These are phyloP conservation scores for Limonium bicolor DNA, from an alignment of 148 eudicot species.

Conservation along the genomic window DNA sequence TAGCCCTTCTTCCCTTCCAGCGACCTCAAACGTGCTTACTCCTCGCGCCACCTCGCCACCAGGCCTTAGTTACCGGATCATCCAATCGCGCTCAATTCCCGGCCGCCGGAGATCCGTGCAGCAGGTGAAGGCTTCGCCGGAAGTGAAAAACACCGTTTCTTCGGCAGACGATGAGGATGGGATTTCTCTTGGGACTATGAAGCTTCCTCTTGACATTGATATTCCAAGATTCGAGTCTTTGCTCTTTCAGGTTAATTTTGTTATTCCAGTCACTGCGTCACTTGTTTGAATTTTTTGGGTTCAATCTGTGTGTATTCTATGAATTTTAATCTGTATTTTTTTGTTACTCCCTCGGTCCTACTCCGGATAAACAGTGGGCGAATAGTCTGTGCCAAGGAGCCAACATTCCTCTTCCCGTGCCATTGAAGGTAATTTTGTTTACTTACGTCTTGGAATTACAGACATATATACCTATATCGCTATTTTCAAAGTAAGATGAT, in stretches of 20 bases:
- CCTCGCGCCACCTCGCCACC: neutral
- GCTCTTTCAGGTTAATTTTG: conserved; percentile 66
- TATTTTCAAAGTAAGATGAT: too few relatives aligned
- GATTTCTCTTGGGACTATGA: conserved; percentile 89
- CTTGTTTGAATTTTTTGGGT: neutral
- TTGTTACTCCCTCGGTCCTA: too few relatives aligned
- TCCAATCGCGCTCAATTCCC: conserved; percentile 4
- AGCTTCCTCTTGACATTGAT: conserved; percentile 56
- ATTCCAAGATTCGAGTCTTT: conserved; percentile 65
- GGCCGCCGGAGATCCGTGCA: conserved; percentile 15
- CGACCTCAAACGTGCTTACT: neutral
- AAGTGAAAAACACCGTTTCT: conserved; percentile 4
- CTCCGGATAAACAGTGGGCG: conserved; percentile 99
- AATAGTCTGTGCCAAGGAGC: conserved; percentile 97
- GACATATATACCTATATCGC: too few relatives aligned
- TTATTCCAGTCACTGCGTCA: too few relatives aligned
- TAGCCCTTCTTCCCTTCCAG: neutral
- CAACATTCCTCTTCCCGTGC: conserved; percentile 71
- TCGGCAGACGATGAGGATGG: conserved; percentile 45
- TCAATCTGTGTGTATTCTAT: too few relatives aligned
- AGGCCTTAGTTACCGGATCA: neutral
- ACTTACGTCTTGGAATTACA: too few relatives aligned
- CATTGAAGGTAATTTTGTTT: conserved; percentile 82
- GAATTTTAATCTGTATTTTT: too few relatives aligned
- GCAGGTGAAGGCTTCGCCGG: conserved; percentile 25